Evolutionary conservation across 2,329 filamentous ascomycete genomes (phyloP), one percentile per base, ranked within the genome.

Genomic region (Juglanconis sp.): DNA sequence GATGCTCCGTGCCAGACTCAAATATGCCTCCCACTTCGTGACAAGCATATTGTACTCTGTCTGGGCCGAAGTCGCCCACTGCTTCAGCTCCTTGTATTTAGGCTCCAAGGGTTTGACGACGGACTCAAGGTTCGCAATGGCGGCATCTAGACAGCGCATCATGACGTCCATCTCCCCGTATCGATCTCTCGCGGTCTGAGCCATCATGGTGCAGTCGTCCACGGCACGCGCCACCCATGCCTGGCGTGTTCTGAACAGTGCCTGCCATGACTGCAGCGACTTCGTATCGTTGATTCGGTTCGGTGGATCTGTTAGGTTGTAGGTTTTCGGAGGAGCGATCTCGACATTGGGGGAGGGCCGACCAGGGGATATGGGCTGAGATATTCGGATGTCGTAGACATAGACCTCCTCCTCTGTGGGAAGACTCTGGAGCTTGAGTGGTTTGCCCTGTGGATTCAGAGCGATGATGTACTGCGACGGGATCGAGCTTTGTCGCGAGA

Each of bases 351-450:
- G 74, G 17, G 78, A 73, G 6, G 77, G 70, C 51, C 75, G 72
- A 42, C 74, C 75, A 7, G 81, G 68, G 55, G 82, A 78, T 53
- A 81, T 76, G 54, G 85, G 74, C 65, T 88, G 82, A 65, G 89
- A 86, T 68, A 89, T 86, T 66, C 88, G 87, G 64, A 92, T 89
- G 74, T 97, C 92, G 75, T 96, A 99, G 56, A 98, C 86, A 72
- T 90, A 98, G 60, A 99, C 87, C 72, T 98, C 92, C 66, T 86
- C 91, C 84, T 97, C 94, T 40, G 85, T 87, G 65, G 91, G 85
- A 52, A 97, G 82, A 40, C 87, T 89, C 70, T 94, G 90, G 40
- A 87, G 79, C 75, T 93, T 93, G 69, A 95, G 86, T 68, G 91
- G 90, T 75, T 90, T 93, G 53, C 94, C 94, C 66, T 91, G 86